Percentiles rank a stretch among this genome's conserved stretches.
These are phyloP conservation scores for Chrysosporium queenslandicum DNA, from an alignment of 2,329 filamentous ascomycete species.

Conservation along the genomic window DNA sequence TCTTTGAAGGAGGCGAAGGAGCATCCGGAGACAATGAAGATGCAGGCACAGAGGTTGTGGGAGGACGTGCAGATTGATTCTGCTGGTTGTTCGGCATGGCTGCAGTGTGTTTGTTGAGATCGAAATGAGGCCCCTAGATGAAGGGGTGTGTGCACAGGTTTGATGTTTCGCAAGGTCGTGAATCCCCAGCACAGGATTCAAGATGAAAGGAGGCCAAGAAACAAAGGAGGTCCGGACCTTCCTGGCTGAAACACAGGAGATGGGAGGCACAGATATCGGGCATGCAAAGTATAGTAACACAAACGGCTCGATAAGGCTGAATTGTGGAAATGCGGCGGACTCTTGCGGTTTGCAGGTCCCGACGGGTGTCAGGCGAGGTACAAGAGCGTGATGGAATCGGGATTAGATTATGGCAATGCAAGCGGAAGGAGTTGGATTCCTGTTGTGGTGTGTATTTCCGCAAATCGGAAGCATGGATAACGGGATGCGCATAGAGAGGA, in stretches of 20 bases:
- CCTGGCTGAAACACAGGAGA: background rate
- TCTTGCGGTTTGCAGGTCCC: background rate
- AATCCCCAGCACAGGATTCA: no score
- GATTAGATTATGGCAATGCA: background rate
- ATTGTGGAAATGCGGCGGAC: background rate
- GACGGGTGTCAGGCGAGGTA: background rate
- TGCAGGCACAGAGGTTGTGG: background rate
- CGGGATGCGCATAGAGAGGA: background rate
- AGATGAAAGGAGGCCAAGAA: background rate
- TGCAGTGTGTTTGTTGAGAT: background rate
- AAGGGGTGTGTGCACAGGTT: background rate
- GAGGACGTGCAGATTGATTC: background rate
- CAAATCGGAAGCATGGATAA: background rate
- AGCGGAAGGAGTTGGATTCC: background rate
- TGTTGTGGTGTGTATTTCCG: background rate
- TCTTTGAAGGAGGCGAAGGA: constrained; percentile 67
- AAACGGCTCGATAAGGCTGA: background rate
- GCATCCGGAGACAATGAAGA: constrained; percentile 33
- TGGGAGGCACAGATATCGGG: background rate
- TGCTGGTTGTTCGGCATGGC: constrained; percentile 6
- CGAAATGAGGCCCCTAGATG: background rate
- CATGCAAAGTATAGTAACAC: background rate
- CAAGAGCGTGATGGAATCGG: background rate
- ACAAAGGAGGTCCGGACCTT: background rate
- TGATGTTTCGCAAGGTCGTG: background rate